Evolutionary conservation across 768 basidiomycete species (phyloP).

Genomic region (Paxillus rubicundulus): DNA sequence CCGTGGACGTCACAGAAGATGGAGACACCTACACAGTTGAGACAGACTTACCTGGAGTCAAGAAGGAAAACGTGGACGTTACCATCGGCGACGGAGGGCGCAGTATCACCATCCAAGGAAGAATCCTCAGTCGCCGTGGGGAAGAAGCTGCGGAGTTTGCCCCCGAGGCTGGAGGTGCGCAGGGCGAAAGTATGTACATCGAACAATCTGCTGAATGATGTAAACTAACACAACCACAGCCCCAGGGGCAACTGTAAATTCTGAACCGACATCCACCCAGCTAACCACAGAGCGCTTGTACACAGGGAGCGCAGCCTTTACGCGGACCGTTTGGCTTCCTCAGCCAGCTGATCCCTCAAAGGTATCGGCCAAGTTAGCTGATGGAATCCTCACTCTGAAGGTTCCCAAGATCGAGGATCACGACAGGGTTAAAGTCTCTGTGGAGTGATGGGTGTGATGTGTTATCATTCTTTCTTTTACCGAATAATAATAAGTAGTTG

Average conservation of each 20-base stretch:
- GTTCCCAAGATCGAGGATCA: constrained; percentile 62
- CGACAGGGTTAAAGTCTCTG: constrained; percentile 47
- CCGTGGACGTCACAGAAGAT: constrained; percentile 67
- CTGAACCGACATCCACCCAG: constrained; percentile 37
- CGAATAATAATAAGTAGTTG: neutral
- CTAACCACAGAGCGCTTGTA: constrained; percentile 62
- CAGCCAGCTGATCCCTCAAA: constrained; percentile 54
- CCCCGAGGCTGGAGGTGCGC: constrained; percentile 6
- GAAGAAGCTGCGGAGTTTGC: constrained; percentile 21
- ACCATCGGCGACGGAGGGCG: constrained; percentile 67
- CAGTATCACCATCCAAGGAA: constrained; percentile 73
- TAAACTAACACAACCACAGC: neutral
- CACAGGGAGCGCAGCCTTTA: constrained; percentile 53
- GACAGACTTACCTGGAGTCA: constrained; percentile 76
- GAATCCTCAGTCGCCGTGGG: constrained; percentile 33
- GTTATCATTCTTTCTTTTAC: neutral
- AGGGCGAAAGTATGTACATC: constrained; percentile 29
- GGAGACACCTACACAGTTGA: constrained; percentile 65
- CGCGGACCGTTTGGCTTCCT: constrained; percentile 72
- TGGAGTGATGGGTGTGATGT: constrained; percentile 20
- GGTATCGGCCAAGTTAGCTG: constrained; percentile 61
- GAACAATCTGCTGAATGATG: neutral
- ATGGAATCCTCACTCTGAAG: constrained; percentile 66
- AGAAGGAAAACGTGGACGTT: constrained; percentile 72
- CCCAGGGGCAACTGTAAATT: constrained; percentile 14